Base-by-base conservation (phyloP, 495 filamentous ascomycete genomes). In the Talaromyces nanjingensis region DNA sequence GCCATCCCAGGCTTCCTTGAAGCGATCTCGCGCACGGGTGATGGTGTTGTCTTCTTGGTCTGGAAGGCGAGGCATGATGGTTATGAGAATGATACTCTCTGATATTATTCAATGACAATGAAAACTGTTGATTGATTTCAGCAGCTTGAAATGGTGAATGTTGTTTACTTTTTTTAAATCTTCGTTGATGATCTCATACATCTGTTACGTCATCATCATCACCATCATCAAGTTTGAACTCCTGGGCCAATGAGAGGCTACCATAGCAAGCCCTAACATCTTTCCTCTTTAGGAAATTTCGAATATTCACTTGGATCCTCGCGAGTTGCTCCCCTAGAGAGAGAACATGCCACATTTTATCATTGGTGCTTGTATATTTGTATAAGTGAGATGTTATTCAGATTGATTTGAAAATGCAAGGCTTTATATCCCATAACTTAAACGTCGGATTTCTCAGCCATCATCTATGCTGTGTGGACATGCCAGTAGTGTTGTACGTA, bases 1-100 rank as follows among this genome's bases (percentile, higher is more conserved):
- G 54, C 81, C 79, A 34, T 76, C 68, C 71, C 80, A 83, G 61
- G 83, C 49, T 53, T 73, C 71, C 53, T 70, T 73, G 9, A 65
- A 58, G 34, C 55, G 65, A 16, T 49, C 60, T 37, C 63, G 37
- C 31, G 49, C 65, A 25, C 66, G 66, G 29, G 66, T 62, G 5
- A 58, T 39, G 16, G 58, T 25, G 14, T 63, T 37, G 53, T 56
- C 53, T 56, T 56, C 53, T 6, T 56, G 16, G 16, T 27, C 27
- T 25, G 53, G 53, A 2, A 56, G 53, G 2, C 57, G 57, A 14
- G 57, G 57, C 57, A 59, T 59, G 57, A 0, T 8, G 53, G 14
- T 4, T 24, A 9, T n/a, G 27, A 56, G 16, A 16, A 2, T 11
- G 9, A 14, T 14, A 54, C 6, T 18, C n/a, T 4, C 6, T 2